Conservation (phyloP, 805 yeast species). For the Maudiozyma bulderi region DNA sequence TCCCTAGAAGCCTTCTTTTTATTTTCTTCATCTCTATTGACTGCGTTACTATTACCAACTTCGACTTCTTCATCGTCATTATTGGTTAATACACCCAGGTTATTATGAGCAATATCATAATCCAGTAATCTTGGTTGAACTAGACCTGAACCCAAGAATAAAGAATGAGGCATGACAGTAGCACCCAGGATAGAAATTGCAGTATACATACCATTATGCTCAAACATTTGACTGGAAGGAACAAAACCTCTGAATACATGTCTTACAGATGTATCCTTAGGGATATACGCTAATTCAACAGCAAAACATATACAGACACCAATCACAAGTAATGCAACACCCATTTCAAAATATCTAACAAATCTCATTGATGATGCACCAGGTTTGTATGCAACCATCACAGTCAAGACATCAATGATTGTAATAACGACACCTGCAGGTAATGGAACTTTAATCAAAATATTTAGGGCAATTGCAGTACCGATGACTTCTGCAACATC, state of each 20-base stretch:
- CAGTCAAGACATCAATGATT: slow-evolving; percentile 68
- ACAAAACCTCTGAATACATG: slow-evolving; percentile 57
- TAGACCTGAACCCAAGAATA: slow-evolving; percentile 75
- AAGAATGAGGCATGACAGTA: slow-evolving; percentile 88
- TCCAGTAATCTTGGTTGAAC: slow-evolving; percentile 79
- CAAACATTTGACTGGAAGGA: slow-evolving; percentile 44
- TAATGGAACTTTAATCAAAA: slow-evolving; percentile 64
- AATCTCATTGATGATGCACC: slow-evolving; percentile 65
- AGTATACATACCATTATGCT: slow-evolving; percentile 57
- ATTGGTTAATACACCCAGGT: slow-evolving; percentile 25
- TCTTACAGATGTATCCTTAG: slow-evolving; percentile 33
- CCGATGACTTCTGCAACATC: slow-evolving; percentile 94
- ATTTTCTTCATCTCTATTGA: slow-evolving; percentile 7
- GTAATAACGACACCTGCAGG: slow-evolving; percentile 73
- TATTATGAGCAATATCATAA: slow-evolving; percentile 53
- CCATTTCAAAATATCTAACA: slow-evolving; percentile 63
- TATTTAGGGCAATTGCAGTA: slow-evolving; percentile 77
- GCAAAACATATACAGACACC: slow-evolving; percentile 73
- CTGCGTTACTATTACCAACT: not conserved
- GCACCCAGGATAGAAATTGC: slow-evolving; percentile 84
- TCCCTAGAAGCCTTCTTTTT: slow-evolving; percentile 11
- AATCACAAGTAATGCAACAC: slow-evolving; percentile 62
- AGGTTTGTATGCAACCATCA: slow-evolving; percentile 70
- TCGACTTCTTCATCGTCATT: not conserved
- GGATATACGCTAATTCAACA: slow-evolving; percentile 55